A percentile compares a stretch with the other conserved stretches of the same genome.
phyloP scores from a whole-genome alignment of 352 stramenopile species.

The Globisporangium rhizosaccharum region DNA sequence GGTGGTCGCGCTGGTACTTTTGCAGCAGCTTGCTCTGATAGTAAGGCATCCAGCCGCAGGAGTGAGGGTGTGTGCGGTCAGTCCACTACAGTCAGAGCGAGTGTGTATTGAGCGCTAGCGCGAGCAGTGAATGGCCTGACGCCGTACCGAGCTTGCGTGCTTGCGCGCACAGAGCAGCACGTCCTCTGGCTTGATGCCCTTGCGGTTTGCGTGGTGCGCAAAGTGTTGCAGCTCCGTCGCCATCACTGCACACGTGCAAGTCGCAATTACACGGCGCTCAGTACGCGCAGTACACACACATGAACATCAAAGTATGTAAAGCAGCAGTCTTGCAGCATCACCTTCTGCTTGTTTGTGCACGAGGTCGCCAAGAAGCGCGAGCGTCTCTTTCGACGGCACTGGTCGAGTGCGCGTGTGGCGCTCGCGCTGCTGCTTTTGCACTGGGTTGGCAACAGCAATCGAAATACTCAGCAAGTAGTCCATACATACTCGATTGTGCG shows the following conservation, averaged over 20 bases:
- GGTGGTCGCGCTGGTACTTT: constrained; percentile 53
- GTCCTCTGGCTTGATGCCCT: constrained; percentile 72
- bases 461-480: not conserved
- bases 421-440: constrained; percentile 48
- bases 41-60: not conserved
- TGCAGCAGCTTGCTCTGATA: constrained; percentile 42
- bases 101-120: too few relatives aligned
- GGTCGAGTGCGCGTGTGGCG: constrained; percentile 31
- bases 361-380: constrained; percentile 60
- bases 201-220: constrained; percentile 58
- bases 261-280: not conserved
- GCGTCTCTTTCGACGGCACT: constrained; percentile 52
- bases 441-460: constrained; percentile 9
- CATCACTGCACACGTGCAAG: constrained; percentile 31
- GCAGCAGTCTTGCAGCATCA: constrained; percentile 16
- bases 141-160: constrained; percentile 42
- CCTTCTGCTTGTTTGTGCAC: constrained; percentile 55
- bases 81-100: not conserved
- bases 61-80: not conserved
- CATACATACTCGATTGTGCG: not conserved
- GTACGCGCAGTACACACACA: too few relatives aligned
- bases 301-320: too few relatives aligned
- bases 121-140: too few relatives aligned
- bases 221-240: constrained; percentile 76
- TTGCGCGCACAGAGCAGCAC: constrained; percentile 62